Evolutionary conservation across 2,329 filamentous ascomycete species (phyloP).

Genomic region (Fusarium euwallaceae): DNA sequence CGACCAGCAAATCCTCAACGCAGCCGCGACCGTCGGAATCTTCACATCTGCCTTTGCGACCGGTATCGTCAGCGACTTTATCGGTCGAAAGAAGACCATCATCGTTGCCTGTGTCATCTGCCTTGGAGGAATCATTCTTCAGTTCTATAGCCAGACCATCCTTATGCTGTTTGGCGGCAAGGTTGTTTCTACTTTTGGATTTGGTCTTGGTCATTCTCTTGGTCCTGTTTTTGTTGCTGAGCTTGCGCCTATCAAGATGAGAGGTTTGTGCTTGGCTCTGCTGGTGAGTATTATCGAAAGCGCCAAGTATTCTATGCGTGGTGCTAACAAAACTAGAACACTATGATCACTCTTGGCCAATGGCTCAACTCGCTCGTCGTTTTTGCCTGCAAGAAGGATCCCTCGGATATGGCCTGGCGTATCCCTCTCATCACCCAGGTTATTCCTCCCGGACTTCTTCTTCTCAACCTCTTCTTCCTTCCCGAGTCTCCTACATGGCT

Average conservation of each 20-base stretch:
- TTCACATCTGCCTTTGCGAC: conserved; percentile 48
- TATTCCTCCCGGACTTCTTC: conserved; percentile 42
- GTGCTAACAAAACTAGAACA: conserved; percentile 41
- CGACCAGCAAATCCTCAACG: conserved; percentile 50
- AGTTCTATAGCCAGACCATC: conserved; percentile 43
- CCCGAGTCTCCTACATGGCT: conserved; percentile 33
- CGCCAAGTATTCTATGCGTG: background rate
- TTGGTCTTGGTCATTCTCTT: conserved; percentile 49
- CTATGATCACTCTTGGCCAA: conserved; percentile 51
- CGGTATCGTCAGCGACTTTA: conserved; percentile 45
- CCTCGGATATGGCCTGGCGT: conserved; percentile 46
- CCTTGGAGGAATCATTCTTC: conserved; percentile 43
- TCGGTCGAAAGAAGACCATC: conserved; percentile 46
- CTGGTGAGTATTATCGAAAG: conserved; percentile 31
- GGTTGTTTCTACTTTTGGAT: conserved; percentile 47
- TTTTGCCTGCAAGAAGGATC: conserved; percentile 36
- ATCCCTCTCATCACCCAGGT: conserved; percentile 50
- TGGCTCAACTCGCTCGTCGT: conserved; percentile 46
- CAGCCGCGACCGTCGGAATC: conserved; percentile 47
- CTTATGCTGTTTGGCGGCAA: conserved; percentile 48
- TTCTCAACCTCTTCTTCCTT: conserved; percentile 21
- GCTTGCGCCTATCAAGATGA: conserved; percentile 48
- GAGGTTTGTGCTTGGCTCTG: conserved; percentile 47
- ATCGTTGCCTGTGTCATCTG: conserved; percentile 41
- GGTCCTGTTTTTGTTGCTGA: conserved; percentile 51